Evolutionary conservation across 2,329 filamentous ascomycete genomes (phyloP).

Genomic region (Diaporthe longicolla): DNA sequence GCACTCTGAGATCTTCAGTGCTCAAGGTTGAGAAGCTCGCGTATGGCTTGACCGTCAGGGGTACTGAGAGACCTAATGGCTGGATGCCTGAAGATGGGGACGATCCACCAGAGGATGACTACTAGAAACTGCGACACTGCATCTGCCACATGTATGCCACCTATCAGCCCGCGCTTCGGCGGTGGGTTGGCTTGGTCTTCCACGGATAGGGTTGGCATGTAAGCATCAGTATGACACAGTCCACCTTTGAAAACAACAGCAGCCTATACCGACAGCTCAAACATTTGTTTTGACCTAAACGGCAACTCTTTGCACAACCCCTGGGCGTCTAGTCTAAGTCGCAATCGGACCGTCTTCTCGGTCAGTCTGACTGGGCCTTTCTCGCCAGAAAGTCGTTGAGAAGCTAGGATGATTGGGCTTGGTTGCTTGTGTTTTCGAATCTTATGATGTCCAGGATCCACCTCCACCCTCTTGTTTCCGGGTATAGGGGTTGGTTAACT

Average conservation of each 20-base stretch:
- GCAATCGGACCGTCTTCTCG: neutral
- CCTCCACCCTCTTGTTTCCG: neutral
- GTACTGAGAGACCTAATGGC: slow-evolving; percentile 88
- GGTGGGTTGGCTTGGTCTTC: neutral
- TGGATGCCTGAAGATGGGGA: slow-evolving; percentile 85
- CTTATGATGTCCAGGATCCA: neutral
- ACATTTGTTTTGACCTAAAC: neutral
- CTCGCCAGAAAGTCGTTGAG: neutral
- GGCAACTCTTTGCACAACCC: neutral
- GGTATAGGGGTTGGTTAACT: neutral
- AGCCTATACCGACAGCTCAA: neutral
- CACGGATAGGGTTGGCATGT: neutral
- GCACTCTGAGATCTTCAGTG: slow-evolving; percentile 88
- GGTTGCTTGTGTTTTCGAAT: neutral
- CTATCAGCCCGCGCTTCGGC: neutral
- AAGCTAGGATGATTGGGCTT: neutral
- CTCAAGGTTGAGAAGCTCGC: slow-evolving; percentile 93
- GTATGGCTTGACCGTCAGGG: slow-evolving; percentile 89
- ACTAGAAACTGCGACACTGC: slow-evolving; percentile 1
- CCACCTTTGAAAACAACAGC: neutral
- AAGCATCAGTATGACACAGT: neutral
- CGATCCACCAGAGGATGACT: slow-evolving; percentile 36
- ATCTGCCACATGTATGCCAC: neutral
- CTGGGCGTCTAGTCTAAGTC: neutral
- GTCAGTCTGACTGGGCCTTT: no score